phyloP scores from a whole-genome alignment of 805 yeast species.

The Metschnikowia cerradonensis region DNA sequence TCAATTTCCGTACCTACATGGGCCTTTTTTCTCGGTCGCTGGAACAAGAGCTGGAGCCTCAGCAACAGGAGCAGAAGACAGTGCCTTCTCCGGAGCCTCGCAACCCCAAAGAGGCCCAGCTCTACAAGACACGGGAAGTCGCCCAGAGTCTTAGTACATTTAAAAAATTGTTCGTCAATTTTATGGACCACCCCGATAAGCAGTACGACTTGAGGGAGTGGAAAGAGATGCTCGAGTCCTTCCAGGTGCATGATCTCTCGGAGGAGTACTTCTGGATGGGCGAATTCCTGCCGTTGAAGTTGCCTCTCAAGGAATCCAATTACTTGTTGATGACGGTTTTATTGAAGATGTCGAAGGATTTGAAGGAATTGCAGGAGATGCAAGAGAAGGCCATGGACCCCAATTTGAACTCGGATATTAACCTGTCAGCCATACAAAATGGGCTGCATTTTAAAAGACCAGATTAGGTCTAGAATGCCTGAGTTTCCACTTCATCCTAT shows the following conservation, averaged over 20 bases:
- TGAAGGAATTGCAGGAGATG: constrained; percentile 7
- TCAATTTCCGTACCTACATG: constrained; percentile 8
- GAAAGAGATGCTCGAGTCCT: constrained; percentile 34
- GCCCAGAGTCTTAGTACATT: not conserved
- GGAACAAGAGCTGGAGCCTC: not conserved
- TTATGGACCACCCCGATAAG: constrained; percentile 38
- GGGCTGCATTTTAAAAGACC: not conserved
- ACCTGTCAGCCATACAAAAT: not conserved
- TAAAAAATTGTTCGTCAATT: constrained; percentile 13
- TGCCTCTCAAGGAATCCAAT: constrained; percentile 66
- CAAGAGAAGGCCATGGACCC: not conserved
- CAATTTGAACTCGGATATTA: not conserved
- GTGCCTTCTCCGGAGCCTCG: not conserved
- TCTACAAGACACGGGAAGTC: not conserved
- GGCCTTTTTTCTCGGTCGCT: not conserved
- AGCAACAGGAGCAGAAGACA: not conserved
- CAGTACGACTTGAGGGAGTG: constrained; percentile 52
- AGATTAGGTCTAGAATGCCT: too few species aligned
- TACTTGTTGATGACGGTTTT: constrained; percentile 46
- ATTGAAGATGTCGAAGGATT: constrained; percentile 22
- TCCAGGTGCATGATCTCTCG: constrained; percentile 21
- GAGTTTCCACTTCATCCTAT: not conserved
- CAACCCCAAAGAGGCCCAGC: not conserved
- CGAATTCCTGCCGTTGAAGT: constrained; percentile 61
- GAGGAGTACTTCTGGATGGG: constrained; percentile 55